Base-by-base conservation (phyloP, 768 basidiomycete genomes). In the Boletales sp. region DNA sequence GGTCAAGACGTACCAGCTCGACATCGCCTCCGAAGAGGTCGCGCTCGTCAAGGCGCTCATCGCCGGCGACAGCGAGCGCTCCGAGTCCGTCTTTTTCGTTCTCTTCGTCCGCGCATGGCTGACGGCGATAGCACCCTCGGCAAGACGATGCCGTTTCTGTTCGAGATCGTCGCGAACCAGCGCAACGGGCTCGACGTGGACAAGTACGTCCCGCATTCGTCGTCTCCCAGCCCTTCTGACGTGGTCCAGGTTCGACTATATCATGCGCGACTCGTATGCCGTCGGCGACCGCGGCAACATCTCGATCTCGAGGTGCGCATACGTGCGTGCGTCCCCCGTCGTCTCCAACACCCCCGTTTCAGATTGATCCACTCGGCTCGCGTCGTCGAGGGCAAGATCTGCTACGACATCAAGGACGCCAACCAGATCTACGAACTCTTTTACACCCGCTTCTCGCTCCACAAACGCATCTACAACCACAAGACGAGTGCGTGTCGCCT, bases 131-230 rank as follows among this genome's bases (percentile, higher is more conserved):
- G 39, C 31, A 69, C 62, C 11, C 50, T 60, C 6, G 70, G 66
- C 9, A 1, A 71, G 14, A 85, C 84, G 61, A 90, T 90, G 65
- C 65, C 70, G 1, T 92, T 87, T 57, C 67, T 93, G 3, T 93
- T 92, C 59, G 86, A 92, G 47, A 91, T 93, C 44, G 87, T 93
- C 3, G 84, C 89, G 0, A 93, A 93, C 68, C 79, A 79, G 63
- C 72, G 81, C 8, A 92, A 91, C 53, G 90, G 90, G 0, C 72
- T 93, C 5, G 90, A 93, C 58, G 90, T 93, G 5, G 90, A 93
- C 74, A 91, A 91, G 88, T 87, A 13, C 31, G 46, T 39, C 28
- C 28, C 21, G 21, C 4, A 21, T 21, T 10, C 14, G 4, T 10
- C 9, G 14, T 34, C 1, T 34, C 32, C 33, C 14, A 11, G 33